Evolutionary conservation across 1,139 yeast species (phyloP).

Genomic region (Debaryomyces fabryi): DNA sequence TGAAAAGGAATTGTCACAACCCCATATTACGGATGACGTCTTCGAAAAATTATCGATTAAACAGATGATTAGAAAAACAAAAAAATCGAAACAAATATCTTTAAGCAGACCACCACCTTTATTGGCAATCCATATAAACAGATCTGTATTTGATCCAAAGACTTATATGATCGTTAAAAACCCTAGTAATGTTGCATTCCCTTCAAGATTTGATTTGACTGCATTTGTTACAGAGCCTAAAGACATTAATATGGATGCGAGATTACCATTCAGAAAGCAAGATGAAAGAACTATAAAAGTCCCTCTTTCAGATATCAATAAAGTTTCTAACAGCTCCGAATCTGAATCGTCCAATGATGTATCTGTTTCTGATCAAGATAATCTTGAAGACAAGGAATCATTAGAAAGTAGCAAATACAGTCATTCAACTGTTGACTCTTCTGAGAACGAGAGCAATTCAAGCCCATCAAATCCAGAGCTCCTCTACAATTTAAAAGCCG

Average conservation of each 20-base stretch:
- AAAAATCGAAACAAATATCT: constrained; percentile 79
- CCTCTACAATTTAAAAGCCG: constrained; percentile 74
- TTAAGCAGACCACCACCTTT: constrained; percentile 85
- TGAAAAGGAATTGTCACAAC: constrained; percentile 57
- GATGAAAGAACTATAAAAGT: constrained; percentile 17
- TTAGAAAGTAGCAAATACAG: neutral
- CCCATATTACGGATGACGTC: constrained; percentile 77
- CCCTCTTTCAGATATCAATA: constrained; percentile 14
- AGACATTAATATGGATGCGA: constrained; percentile 79
- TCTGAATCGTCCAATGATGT: constrained; percentile 3
- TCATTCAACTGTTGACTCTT: constrained; percentile 4
- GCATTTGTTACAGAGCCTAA: constrained; percentile 71
- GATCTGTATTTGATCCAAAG: constrained; percentile 88
- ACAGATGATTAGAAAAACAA: constrained; percentile 73
- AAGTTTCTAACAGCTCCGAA: constrained; percentile 9
- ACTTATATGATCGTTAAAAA: constrained; percentile 85
- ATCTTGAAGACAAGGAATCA: constrained; percentile 12
- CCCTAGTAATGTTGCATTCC: constrained; percentile 79
- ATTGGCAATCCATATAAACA: constrained; percentile 80
- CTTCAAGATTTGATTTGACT: constrained; percentile 63
- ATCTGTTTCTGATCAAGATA: constrained; percentile 6
- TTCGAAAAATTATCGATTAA: constrained; percentile 75
- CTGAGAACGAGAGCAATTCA: neutral
- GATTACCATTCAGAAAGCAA: constrained; percentile 70
- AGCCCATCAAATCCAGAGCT: constrained; percentile 38